Evolutionary conservation across 306 rosid genomes (phyloP).

Genomic region (Sicyos edulis): DNA sequence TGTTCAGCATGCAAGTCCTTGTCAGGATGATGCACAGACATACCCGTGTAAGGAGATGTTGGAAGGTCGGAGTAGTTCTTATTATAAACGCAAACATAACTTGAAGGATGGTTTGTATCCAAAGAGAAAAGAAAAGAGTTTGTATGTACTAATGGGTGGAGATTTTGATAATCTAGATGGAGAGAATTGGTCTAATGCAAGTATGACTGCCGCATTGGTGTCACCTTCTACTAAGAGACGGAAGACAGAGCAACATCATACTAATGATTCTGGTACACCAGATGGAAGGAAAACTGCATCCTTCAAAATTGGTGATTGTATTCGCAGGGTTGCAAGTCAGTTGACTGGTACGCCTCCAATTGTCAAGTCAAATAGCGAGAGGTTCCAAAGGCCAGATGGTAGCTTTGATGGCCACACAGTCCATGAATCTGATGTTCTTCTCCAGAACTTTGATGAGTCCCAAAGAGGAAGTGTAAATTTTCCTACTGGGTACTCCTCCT

Average conservation of each 20-base stretch:
- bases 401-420: constrained; percentile 30
- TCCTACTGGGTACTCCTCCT: constrained; percentile 53
- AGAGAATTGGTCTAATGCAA: constrained; percentile 44
- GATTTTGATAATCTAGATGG: constrained; percentile 38
- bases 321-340: constrained; percentile 91
- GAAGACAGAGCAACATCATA: constrained; percentile 42
- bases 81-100: constrained; percentile 67
- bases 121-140: constrained; percentile 57
- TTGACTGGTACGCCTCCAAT: constrained; percentile 55
- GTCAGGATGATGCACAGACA: constrained; percentile 36
- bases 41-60: constrained; percentile 31
- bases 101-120: constrained; percentile 46
- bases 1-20: constrained; percentile 33
- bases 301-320: constrained; percentile 83
- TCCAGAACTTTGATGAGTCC: constrained; percentile 42
- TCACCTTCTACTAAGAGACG: constrained; percentile 46
- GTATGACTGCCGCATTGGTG: constrained; percentile 28
- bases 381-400: constrained; percentile 48
- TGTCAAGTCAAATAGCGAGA: constrained; percentile 45
- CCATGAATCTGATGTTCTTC: constrained; percentile 36
- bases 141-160: constrained; percentile 64
- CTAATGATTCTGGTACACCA: constrained; percentile 37
- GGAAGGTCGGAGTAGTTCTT: constrained; percentile 34
- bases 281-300: constrained; percentile 57
- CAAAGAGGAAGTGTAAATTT: constrained; percentile 30